A percentile compares a stretch with the other conserved stretches of the same genome.
Conservation (phyloP, 768 basidiomycete species). For the Mycena amicta region DNA sequence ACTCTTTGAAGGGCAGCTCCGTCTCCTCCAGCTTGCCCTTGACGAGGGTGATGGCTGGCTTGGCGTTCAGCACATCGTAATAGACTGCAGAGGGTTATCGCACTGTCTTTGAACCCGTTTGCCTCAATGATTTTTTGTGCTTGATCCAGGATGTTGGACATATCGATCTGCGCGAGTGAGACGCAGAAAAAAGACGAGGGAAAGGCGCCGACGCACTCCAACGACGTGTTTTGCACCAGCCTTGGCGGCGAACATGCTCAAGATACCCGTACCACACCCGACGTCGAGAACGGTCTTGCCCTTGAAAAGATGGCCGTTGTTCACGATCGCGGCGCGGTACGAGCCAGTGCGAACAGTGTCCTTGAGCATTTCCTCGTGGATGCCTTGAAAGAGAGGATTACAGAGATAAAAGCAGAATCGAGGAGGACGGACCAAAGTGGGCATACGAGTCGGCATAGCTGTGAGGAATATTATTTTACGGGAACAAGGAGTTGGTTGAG, state of each 20-base stretch:
- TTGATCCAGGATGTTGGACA: conserved; percentile 99
- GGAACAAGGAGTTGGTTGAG: neutral
- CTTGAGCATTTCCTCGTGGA: conserved; percentile 99
- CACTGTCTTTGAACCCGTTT: conserved; percentile 95
- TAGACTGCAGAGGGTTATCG: conserved; percentile 33
- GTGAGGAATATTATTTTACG: conserved; percentile 12
- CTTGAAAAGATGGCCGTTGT: conserved; percentile 94
- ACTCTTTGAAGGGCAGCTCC: conserved; percentile 84
- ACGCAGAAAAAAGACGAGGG: conserved; percentile 1
- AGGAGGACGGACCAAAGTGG: conserved; percentile 71
- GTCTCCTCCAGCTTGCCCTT: conserved; percentile 98
- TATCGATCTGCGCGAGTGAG: conserved; percentile 75
- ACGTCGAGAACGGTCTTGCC: conserved; percentile 97
- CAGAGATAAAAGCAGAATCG: conserved; percentile 4
- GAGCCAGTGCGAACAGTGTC: conserved; percentile 93
- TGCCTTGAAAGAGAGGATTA: conserved; percentile 72
- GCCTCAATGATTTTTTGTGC: conserved; percentile 95
- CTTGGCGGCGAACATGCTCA: conserved; percentile 97
- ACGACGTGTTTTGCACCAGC: conserved; percentile 94
- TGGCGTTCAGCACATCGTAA: conserved; percentile 8
- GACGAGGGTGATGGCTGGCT: conserved; percentile 85
- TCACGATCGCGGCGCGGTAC: conserved; percentile 91
- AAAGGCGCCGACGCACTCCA: conserved; percentile 57
- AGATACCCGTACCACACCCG: conserved; percentile 96
- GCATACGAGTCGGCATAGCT: conserved; percentile 97